These are phyloP conservation scores for Cryptosporidium felis DNA, from an alignment of 169 alveolate species.

Conservation along the genomic window DNA sequence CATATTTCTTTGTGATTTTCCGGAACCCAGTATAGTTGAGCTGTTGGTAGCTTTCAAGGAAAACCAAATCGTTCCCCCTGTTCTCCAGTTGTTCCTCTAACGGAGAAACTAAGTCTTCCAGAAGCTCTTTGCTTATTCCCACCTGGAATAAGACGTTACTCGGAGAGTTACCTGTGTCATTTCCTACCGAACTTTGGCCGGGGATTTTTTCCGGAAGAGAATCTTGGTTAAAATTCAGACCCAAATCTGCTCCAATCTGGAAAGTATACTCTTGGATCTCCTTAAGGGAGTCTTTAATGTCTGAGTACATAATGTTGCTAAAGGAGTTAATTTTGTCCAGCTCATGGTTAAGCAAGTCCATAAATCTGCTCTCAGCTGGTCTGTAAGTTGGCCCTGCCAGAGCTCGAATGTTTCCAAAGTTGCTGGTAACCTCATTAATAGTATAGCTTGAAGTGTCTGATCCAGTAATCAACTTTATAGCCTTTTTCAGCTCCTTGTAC, in stretches of 20 bases:
- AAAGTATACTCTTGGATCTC: constrained; percentile 20
- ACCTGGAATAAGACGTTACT: neutral
- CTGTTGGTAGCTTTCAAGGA: constrained; percentile 75
- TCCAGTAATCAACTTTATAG: constrained; percentile 80
- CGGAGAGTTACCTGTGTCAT: neutral
- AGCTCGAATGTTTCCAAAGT: constrained; percentile 78
- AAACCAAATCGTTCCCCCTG: constrained; percentile 73
- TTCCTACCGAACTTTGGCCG: neutral
- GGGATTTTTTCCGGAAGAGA: neutral
- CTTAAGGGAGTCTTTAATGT: constrained; percentile 53
- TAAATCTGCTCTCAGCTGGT: constrained; percentile 82
- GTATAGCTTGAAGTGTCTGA: constrained; percentile 79
- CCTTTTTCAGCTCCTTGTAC: constrained; percentile 80
- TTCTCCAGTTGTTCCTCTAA: constrained; percentile 59
- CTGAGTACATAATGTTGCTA: constrained; percentile 47
- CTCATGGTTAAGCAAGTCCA: constrained; percentile 79
- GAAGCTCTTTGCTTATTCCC: constrained; percentile 24
- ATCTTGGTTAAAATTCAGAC: no score
- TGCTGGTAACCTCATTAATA: constrained; percentile 77
- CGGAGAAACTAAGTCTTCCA: constrained; percentile 43
- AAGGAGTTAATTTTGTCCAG: constrained; percentile 78
- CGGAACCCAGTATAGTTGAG: constrained; percentile 79
- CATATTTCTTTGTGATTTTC: constrained; percentile 81
- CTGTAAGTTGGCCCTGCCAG: constrained; percentile 78
- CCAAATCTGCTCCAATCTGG: neutral